Conservation (phyloP, 208 protist species). For the Crithidia thermophila region DNA sequence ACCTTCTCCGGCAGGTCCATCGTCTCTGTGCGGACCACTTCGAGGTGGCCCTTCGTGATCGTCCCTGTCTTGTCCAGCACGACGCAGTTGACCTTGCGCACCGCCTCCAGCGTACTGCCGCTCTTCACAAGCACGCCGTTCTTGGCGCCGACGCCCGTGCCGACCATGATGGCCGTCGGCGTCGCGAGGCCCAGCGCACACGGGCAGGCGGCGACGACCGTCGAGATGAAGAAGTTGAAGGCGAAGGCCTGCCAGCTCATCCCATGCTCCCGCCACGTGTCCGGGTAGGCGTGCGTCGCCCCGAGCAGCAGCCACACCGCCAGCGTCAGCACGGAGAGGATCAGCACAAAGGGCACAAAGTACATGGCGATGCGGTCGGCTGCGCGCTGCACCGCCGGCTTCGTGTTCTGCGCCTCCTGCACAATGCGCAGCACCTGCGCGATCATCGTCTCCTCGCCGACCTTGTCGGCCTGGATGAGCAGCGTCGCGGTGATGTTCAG, state of each 20-base stretch:
- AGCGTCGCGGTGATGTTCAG: constrained; percentile 73
- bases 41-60: constrained; percentile 92
- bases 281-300: constrained; percentile 58
- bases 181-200: constrained; percentile 97
- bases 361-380: constrained; percentile 89
- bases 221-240: constrained; percentile 95
- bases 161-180: constrained; percentile 97
- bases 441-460: constrained; percentile 90
- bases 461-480: constrained; percentile 63
- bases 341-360: constrained; percentile 95
- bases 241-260: constrained; percentile 74
- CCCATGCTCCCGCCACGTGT: constrained; percentile 44
- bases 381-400: constrained; percentile 95
- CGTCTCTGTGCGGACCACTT: constrained; percentile 53
- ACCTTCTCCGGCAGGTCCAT: constrained; percentile 5
- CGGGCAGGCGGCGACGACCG: constrained; percentile 97
- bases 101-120: constrained; percentile 87
- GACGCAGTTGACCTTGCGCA: constrained; percentile 76
- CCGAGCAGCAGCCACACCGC: constrained; percentile 90
- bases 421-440: constrained; percentile 96
- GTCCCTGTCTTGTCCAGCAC: constrained; percentile 99
- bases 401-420: constrained; percentile 95
- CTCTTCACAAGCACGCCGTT: constrained; percentile 95
- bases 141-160: constrained; percentile 93
- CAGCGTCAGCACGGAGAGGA: constrained; percentile 89